Evolutionary conservation across 1,284 basidiomycete species (phyloP).

Genomic region (Malassezia slooffiae): DNA sequence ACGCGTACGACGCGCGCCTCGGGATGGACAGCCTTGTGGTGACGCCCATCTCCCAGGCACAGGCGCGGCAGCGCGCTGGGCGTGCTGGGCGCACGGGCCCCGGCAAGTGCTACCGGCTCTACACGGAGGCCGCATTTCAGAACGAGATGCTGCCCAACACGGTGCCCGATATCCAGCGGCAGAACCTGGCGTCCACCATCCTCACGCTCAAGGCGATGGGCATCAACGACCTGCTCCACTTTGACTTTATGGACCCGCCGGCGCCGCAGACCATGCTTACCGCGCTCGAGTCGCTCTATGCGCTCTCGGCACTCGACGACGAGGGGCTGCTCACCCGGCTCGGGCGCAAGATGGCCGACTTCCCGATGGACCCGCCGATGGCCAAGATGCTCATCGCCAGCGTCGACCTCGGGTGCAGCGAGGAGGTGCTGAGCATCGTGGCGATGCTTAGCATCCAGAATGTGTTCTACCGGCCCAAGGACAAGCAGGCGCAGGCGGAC

Average conservation of each 20-base stretch:
- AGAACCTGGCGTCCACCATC: conserved; percentile 84
- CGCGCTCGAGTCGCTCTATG: conserved; percentile 84
- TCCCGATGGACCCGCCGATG: conserved; percentile 89
- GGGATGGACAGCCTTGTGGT: conserved; percentile 99
- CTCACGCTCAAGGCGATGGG: conserved; percentile 97
- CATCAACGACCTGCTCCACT: conserved; percentile 90
- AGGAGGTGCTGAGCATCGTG: conserved; percentile 90
- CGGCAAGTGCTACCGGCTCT: conserved; percentile 94
- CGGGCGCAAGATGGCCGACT: conserved; percentile 97
- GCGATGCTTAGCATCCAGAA: conserved; percentile 95
- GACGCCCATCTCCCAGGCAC: conserved; percentile 96
- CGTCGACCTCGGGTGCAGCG: conserved; percentile 83
- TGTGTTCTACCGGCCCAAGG: conserved; percentile 95
- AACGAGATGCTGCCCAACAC: conserved; percentile 99
- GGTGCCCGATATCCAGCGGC: conserved; percentile 93
- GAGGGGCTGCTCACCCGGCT: conserved; percentile 86
- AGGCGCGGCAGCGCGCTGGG: conserved; percentile 85
- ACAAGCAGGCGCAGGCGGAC: conserved; percentile 96
- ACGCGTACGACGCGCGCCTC: conserved; percentile 89
- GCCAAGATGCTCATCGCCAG: conserved; percentile 99
- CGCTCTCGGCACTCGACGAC: conserved; percentile 87
- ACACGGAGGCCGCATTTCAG: conserved; percentile 91
- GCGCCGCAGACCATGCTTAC: conserved; percentile 90
- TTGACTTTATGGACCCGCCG: conserved; percentile 99
- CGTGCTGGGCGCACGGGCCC: conserved; percentile 95